Base-by-base conservation (phyloP, 2,329 filamentous ascomycete species). In the Ampelomyces quisqualis region DNA sequence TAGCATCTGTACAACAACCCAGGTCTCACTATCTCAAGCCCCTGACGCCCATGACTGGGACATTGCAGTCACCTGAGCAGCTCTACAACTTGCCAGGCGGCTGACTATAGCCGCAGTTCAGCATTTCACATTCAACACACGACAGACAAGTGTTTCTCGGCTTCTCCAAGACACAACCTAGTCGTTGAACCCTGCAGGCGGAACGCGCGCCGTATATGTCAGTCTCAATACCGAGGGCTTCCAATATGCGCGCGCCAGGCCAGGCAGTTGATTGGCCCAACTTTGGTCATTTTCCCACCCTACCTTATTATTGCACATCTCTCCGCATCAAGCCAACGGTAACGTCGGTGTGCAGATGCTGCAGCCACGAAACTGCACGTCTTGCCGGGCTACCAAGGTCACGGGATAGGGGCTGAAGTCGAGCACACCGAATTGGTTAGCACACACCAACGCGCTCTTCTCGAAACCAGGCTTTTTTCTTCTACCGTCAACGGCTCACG, bases 401-500 rank as follows among this genome's bases (percentile, higher is more conserved):
- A 47, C 41, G 51, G 51, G 49, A 49, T 40, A 40, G 33, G 35
- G 35, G 20, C 37, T 38, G 24, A 9, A 22, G 24, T 29, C 32
- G 31, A 26, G 28, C 11, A 23, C 24, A 38, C 41, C 35, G 37
- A 40, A 36, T 7, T 34, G 37, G 49, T 40, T 48, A 51, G 48
- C 48, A 53, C 36, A 38, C 35, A 42, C 47, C 49, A 34, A 30
- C 43, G 44, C 30, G 36, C 24, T 48, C 37, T 61, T 63, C 58
- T 62, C 54, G 52, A 62, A 58, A 50, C 47, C 51, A 43, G 38
- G 48, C 44, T 33, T 39, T 33, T 20, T 41, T 53, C 42, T 51
- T 51, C 43, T 53, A 49, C 49, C 51, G 48, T 39, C 50, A 50
- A 53, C 49, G 39, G 44, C 37, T 46, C 38, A 39, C 40, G 45